Percentiles rank a stretch among this genome's conserved stretches.
phyloP scores from a whole-genome alignment of 768 basidiomycete genomes.

The Fomitopsis serialis region DNA sequence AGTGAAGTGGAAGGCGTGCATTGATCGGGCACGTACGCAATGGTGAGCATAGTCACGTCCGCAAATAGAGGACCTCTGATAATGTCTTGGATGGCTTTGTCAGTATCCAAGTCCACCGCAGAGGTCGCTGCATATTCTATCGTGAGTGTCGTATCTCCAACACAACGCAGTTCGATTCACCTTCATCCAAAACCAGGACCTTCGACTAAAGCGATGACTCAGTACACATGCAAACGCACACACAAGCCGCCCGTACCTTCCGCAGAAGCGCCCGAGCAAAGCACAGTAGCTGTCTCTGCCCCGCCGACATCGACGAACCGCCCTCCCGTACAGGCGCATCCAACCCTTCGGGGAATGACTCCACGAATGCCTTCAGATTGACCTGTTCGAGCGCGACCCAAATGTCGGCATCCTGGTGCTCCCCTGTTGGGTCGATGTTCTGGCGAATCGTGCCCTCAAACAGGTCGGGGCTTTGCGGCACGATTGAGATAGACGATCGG shows the following conservation, averaged over 20 bases:
- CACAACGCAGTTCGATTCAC: conserved; percentile 26
- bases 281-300: conserved; percentile 85
- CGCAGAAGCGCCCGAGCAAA: conserved; percentile 82
- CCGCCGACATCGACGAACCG: conserved; percentile 76
- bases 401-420: conserved; percentile 71
- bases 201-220: conserved; percentile 46
- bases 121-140: conserved; percentile 57
- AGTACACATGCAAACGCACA: background rate
- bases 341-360: conserved; percentile 57
- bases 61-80: conserved; percentile 76
- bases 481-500: conserved; percentile 76
- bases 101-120: conserved; percentile 88
- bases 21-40: conserved; percentile 60
- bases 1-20: too few species aligned
- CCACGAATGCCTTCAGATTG: conserved; percentile 62
- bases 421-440: conserved; percentile 85
- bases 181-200: conserved; percentile 92
- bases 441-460: conserved; percentile 46
- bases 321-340: conserved; percentile 75
- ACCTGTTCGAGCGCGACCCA: conserved; percentile 81
- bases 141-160: background rate
- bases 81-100: conserved; percentile 83
- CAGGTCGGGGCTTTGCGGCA: conserved; percentile 69
- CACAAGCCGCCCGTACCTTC: conserved; percentile 34
- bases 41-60: conserved; percentile 79